Base-by-base conservation (phyloP, 345 rosid species). In the Cardamine chenopodiifolia region DNA sequence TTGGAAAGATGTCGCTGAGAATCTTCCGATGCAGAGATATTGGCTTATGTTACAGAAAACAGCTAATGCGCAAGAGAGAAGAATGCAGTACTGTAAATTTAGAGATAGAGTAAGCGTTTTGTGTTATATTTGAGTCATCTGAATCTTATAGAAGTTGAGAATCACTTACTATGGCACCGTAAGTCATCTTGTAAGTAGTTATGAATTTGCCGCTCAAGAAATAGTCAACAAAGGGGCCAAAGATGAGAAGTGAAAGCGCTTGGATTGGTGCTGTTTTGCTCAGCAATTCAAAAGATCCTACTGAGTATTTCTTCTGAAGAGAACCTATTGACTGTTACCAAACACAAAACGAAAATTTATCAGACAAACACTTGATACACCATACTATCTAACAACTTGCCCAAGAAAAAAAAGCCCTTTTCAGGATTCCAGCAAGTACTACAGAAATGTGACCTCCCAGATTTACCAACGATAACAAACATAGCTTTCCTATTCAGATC, bases 231-330 rank as follows among this genome's bases (percentile, higher is more conserved):
- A 91, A 89, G 6, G 98, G 98, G 39, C 98, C 98, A 19, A 91
- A 65, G 66, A 88, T 47, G 71, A 94, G 91, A 23, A 94, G 98
- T 66, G 96, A 94, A 44, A 87, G n/a, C n/a, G 97, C 97, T 87
- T 94, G 98, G 75, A 94, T 94, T 47, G 98, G 98, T 35, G 98
- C 98, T 31, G 97, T 94, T 82, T 82, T 90, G 77, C 97, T 91
- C 72, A 94, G 77, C 82, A 94, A 78, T 64, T 94, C 98, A 70
- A 94, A 94, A 12, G 98, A 94, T 62, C 97, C 96, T 57, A 94
- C 81, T 5, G 96, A 88, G 80, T 94, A 94, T 42, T 94, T 94
- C 90, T 84, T 85, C 82, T 94, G 97, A 45, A 89, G 80, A 68
- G 98, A 94, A 19, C 98, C 98, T 63, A 94, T 94, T 14, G 96